Percentiles rank a stretch among this genome's conserved stretches.
These are phyloP conservation scores for Oxytropis ochrocephala DNA, from an alignment of 306 rosid species.

Conservation along the genomic window DNA sequence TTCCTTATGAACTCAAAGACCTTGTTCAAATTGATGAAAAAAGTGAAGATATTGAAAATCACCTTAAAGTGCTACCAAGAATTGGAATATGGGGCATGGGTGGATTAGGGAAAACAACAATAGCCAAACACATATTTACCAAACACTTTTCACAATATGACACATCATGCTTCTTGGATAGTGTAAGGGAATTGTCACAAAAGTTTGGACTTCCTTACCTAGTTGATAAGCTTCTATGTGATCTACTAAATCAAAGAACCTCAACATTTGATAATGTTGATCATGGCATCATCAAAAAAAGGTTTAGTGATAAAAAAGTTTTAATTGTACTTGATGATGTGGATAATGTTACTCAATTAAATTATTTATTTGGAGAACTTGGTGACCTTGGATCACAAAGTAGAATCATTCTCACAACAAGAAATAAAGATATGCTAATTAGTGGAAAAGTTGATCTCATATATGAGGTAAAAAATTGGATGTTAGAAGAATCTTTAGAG, in stretches of 20 bases:
- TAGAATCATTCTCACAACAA: conserved; percentile 12
- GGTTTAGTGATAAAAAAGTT: background rate
- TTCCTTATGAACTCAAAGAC: background rate
- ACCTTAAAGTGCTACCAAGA: background rate
- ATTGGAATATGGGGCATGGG: conserved; percentile 33
- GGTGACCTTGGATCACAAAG: background rate
- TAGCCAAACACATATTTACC: background rate
- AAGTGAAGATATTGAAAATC: background rate
- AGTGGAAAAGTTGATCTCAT: background rate
- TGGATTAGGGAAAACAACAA: conserved; percentile 28
- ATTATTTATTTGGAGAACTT: background rate
- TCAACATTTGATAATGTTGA: background rate
- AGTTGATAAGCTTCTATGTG: background rate
- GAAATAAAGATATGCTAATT: background rate
- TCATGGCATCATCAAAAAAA: background rate
- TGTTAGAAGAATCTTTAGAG: background rate
- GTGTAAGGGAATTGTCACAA: background rate
- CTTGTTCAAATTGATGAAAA: background rate
- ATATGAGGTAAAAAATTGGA: background rate
- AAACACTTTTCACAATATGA: background rate
- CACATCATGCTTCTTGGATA: conserved; percentile 7
- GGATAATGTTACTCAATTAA: background rate
- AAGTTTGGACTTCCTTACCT: background rate
- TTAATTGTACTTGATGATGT: conserved; percentile 10
- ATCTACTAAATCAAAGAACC: background rate